Evolutionary conservation across 1,284 basidiomycete species (phyloP), one percentile per base, ranked within the genome.

Genomic region (Wolfiporia cocos): DNA sequence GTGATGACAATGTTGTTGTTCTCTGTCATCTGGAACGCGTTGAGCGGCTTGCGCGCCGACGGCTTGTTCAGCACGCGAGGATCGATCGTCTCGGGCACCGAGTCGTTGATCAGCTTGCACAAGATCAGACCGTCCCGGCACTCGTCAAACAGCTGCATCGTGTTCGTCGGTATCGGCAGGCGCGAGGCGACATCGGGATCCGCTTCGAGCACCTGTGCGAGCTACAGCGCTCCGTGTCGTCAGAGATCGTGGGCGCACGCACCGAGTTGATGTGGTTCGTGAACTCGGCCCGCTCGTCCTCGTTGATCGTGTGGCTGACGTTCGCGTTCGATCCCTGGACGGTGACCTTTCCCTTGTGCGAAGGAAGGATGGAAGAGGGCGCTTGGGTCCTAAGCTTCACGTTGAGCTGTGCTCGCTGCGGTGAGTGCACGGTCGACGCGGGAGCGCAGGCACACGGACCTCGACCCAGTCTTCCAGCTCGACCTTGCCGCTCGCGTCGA

Each of bases 1-100:
- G 91, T 89, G 66, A 99, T 97, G 61, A 99, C 95, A 56, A 99
- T 95, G 68, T 98, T 99, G 74, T 99, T 98, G 74, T 99, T 99
- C 66, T 99, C 95, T 0, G 95, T 98, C 64, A 97, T 97, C 61
- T 98, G 93, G 81, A 99, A 99, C 0, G 89, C 88, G 61, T 92
- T 97, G 45, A 94, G 78, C 17, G 81, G 80, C 64, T 90, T 93
- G 34, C 76, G 74, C 4, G 74, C 55, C 2, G 76, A 74, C 1
- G 90, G 78, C 63, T 88, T 93, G 74, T 99, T 99, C 54, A 99
- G 74, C 4, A 98, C 95, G 77, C 95, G 94, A 54, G 86, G 89
- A 68, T 99, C 95, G 68, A 99, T 99, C 6, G 95, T 99, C 65
- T 99, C 95, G 17, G 95, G 92, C 2, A 99, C 95, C 24, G 95